phyloP scores from a whole-genome alignment of 768 basidiomycete genomes.

The Trametes cingulata region DNA sequence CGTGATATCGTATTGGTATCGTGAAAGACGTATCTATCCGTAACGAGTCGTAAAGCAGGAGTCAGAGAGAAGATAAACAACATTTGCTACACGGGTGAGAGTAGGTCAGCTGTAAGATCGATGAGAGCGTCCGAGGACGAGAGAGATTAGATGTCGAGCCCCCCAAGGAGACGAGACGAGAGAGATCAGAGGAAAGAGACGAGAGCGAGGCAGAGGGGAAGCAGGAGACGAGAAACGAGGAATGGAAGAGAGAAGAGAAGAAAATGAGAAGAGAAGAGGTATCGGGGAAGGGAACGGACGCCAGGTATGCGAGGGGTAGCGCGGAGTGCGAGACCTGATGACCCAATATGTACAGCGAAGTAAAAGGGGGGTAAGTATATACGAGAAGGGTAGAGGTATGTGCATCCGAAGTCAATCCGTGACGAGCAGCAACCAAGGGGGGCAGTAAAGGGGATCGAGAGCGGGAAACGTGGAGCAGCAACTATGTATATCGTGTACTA shows the following conservation, averaged over 20 bases:
- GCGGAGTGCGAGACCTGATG: constrained; percentile 19
- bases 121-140: constrained; percentile 9
- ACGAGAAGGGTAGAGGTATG: constrained; percentile 25
- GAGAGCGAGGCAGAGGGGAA: constrained; percentile 29
- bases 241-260: constrained; percentile 10
- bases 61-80: constrained; percentile 16
- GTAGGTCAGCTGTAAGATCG: constrained; percentile 23
- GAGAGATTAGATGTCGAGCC: constrained; percentile 16
- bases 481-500: constrained; percentile 31
- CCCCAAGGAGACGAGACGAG: constrained; percentile 1
- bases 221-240: constrained; percentile 10
- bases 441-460: constrained; percentile 23
- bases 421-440: constrained; percentile 23
- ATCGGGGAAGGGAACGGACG: constrained; percentile 26
- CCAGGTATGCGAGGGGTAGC: constrained; percentile 21
- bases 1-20: constrained; percentile 20
- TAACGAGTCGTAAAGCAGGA: constrained; percentile 17
- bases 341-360: constrained; percentile 22
- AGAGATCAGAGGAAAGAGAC: constrained; percentile 24
- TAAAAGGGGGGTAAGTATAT: constrained; percentile 38
- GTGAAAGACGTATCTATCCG: constrained; percentile 21
- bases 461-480: constrained; percentile 30
- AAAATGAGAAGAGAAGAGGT: constrained; percentile 31
- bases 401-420: constrained; percentile 26
- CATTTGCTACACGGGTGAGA: constrained; percentile 21